Conservation (phyloP, 805 yeast genomes). For the Metschnikowia dekortorum region DNA sequence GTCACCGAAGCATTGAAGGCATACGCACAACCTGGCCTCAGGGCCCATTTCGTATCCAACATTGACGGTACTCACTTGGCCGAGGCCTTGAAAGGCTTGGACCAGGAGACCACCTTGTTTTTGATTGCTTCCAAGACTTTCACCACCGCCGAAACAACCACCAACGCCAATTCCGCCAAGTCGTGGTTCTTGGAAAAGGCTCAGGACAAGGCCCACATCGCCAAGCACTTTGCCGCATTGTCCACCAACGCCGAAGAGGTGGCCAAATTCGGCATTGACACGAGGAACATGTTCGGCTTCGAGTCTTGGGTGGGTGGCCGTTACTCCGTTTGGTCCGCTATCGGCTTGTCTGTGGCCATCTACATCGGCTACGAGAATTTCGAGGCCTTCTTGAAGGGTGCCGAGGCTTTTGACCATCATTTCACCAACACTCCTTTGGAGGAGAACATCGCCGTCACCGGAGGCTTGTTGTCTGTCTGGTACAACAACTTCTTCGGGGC, state of each 20-base stretch:
- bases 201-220: constrained; percentile 66
- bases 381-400: constrained; percentile 90
- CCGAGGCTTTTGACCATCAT: constrained; percentile 94
- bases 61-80: constrained; percentile 98
- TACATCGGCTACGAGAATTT: constrained; percentile 96
- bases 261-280: constrained; percentile 92
- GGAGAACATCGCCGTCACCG: constrained; percentile 87
- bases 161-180: constrained; percentile 95
- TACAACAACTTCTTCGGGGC: constrained; percentile 98
- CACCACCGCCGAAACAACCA: constrained; percentile 94
- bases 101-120: constrained; percentile 91
- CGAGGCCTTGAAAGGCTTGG: constrained; percentile 71
- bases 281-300: constrained; percentile 97
- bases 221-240: constrained; percentile 96
- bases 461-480: constrained; percentile 95
- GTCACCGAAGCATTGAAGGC: constrained; percentile 97
- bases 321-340: constrained; percentile 99
- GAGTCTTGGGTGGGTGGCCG: constrained; percentile 99
- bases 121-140: constrained; percentile 95
- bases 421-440: constrained; percentile 80
- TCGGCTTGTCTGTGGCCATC: constrained; percentile 91
- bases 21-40: constrained; percentile 68
- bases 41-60: constrained; percentile 93
- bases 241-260: constrained; percentile 92
- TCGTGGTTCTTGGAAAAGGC: constrained; percentile 82